These are phyloP conservation scores for Neofusicoccum parvum DNA, from an alignment of 2,329 filamentous ascomycete species.

Conservation along the genomic window DNA sequence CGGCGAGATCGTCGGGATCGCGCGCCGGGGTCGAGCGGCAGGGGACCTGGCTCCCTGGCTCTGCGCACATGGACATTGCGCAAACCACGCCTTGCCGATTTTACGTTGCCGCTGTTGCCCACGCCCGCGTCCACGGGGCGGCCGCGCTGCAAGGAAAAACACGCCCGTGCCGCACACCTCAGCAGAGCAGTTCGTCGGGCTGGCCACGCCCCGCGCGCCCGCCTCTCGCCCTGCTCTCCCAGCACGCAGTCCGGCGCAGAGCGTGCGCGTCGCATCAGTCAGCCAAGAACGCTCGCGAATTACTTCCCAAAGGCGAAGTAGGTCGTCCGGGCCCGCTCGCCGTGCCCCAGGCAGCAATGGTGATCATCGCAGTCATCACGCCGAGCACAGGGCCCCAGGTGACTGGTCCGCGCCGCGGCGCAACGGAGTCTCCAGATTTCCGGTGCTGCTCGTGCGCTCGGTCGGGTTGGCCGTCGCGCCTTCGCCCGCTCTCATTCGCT, in stretches of 20 bases:
- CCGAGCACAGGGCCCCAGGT: slow-evolving; percentile 2
- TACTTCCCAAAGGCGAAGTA: slow-evolving; percentile 7
- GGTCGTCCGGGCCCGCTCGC: slow-evolving; percentile 3
- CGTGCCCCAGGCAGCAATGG: slow-evolving; percentile 16
- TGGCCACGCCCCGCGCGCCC: not conserved
- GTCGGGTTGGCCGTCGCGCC: not conserved
- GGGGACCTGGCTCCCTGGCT: slow-evolving; percentile 1
- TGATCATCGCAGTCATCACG: slow-evolving; percentile 14
- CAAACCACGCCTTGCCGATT: slow-evolving; percentile 13
- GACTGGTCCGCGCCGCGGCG: slow-evolving; percentile 9
- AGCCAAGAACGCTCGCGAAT: not conserved
- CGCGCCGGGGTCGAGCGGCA: slow-evolving; percentile 7
- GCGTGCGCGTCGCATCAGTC: not conserved
- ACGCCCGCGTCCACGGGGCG: slow-evolving; percentile 5
- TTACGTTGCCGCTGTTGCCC: slow-evolving; percentile 15
- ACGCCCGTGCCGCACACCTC: slow-evolving; percentile 12
- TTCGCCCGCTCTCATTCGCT: not conserved
- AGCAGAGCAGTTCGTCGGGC: not conserved
- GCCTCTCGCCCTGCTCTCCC: not conserved
- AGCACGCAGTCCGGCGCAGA: not conserved
- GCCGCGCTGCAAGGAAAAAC: not conserved
- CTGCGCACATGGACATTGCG: slow-evolving; percentile 14
- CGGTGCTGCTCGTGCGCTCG: not conserved
- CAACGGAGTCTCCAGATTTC: slow-evolving; percentile 16
- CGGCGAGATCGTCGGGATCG: slow-evolving; percentile 17